Evolutionary conservation across 2,329 filamentous ascomycete genomes (phyloP).

Genomic region (Aureobasidium uvarum): DNA sequence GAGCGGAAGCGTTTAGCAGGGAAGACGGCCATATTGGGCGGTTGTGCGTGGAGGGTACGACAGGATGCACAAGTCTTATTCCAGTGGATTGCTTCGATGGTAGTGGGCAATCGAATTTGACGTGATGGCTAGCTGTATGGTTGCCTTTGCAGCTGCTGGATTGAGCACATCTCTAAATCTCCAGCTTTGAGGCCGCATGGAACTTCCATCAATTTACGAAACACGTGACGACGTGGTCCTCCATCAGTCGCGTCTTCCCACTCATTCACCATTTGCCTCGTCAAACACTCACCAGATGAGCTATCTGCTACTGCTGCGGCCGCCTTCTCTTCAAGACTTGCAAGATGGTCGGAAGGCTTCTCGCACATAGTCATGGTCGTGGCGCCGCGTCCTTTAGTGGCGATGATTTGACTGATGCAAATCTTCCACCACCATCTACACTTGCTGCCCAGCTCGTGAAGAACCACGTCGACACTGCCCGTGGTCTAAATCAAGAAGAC

Average conservation of each 20-base stretch:
- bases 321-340: conserved; percentile 4
- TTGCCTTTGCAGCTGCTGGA: neutral
- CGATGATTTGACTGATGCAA: conserved; percentile 28
- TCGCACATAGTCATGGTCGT: conserved; percentile 8
- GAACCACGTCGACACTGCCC: conserved; percentile 60
- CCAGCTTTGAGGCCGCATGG: neutral
- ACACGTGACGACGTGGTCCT: conserved; percentile 12
- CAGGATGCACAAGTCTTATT: neutral
- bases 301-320: neutral
- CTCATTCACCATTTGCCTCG: neutral
- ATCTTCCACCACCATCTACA: conserved; percentile 65
- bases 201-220: neutral
- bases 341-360: conserved; percentile 29
- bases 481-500: conserved; percentile 17
- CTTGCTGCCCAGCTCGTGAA: conserved; percentile 84
- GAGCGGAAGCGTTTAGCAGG: conserved; percentile 57
- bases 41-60: neutral
- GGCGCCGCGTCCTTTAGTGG: conserved; percentile 35
- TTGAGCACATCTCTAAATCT: neutral
- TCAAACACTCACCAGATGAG: conserved; percentile 3
- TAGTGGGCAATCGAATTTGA: neutral
- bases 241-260: conserved; percentile 16
- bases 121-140: neutral
- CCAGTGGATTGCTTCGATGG: neutral
- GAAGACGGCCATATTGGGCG: conserved; percentile 38